These are phyloP conservation scores for Oenanthe javanica DNA, from an alignment of 140 eudicot genomes.

Conservation along the genomic window DNA sequence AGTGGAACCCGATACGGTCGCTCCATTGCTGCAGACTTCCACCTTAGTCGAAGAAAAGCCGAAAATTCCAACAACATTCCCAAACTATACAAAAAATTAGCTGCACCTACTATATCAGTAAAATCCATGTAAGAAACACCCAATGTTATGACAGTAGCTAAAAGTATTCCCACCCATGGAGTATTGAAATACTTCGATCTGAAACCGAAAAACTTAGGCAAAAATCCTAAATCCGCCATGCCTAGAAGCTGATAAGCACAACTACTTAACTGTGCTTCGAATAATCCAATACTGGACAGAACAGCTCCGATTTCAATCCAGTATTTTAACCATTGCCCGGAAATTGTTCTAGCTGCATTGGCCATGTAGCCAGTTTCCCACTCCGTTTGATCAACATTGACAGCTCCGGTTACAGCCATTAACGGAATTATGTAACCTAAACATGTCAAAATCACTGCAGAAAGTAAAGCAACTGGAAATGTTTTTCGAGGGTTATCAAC, in stretches of 20 bases:
- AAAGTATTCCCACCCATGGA: not conserved
- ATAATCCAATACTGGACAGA: not conserved
- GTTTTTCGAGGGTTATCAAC: not conserved
- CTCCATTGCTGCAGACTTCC: not conserved
- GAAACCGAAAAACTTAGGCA: not conserved
- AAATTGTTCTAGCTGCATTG: constrained; percentile 6
- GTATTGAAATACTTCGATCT: not conserved
- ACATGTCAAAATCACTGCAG: not conserved
- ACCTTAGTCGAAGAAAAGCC: not conserved
- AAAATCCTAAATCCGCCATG: constrained; percentile 3
- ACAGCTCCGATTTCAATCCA: constrained; percentile 12
- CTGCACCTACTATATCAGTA: constrained; percentile 2
- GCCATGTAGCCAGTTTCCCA: constrained; percentile 8
- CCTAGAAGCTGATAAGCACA: constrained; percentile 9
- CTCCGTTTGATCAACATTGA: not conserved
- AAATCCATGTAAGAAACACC: constrained; percentile 7
- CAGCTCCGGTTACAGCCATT: constrained; percentile 9
- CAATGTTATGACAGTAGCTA: constrained; percentile 4
- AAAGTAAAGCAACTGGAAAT: not conserved
- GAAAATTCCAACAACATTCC: constrained; percentile 4
- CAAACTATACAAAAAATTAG: not conserved
- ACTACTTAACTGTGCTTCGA: constrained; percentile 5
- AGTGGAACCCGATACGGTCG: constrained; percentile 4
- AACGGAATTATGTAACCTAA: constrained; percentile 2
- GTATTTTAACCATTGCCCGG: constrained; percentile 6